These are phyloP conservation scores for Phellinidium pouzarii DNA, from an alignment of 1,284 basidiomycete species.

Conservation along the genomic window DNA sequence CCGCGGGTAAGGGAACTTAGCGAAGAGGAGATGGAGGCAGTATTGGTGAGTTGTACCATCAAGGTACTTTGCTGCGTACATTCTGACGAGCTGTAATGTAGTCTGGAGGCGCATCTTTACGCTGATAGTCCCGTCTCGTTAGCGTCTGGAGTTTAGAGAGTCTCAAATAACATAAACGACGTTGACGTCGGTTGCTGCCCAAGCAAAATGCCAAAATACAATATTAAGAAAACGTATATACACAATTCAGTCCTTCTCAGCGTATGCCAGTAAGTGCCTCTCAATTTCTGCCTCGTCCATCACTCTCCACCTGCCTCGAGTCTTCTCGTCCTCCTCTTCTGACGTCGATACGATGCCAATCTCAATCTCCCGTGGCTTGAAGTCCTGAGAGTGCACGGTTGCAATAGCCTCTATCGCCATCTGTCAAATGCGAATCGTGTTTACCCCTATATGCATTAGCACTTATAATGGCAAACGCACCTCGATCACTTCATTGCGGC, in stretches of 20 bases:
- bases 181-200: not conserved
- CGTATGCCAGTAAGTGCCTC: conserved; percentile 80
- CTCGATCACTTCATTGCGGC: conserved; percentile 74
- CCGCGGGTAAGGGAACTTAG: conserved; percentile 47
- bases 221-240: not conserved
- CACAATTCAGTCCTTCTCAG: conserved; percentile 75
- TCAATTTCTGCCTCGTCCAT: conserved; percentile 83
- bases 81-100: conserved; percentile 26
- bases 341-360: conserved; percentile 75
- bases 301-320: conserved; percentile 73
- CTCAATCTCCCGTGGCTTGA: conserved; percentile 87
- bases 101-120: conserved; percentile 68
- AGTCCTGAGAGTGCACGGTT: conserved; percentile 90
- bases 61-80: not conserved
- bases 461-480: conserved; percentile 33
- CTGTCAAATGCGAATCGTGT: conserved; percentile 34
- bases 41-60: conserved; percentile 51
- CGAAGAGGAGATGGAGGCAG: conserved; percentile 71
- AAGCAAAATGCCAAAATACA: not conserved
- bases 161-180: no score
- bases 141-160: no score
- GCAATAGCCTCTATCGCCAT: conserved; percentile 94
- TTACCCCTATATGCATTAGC: no score
- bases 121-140: conserved; percentile 23
- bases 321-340: conserved; percentile 61